Evolutionary conservation across 345 rosid species (phyloP).

Genomic region (Ceriops tagal): DNA sequence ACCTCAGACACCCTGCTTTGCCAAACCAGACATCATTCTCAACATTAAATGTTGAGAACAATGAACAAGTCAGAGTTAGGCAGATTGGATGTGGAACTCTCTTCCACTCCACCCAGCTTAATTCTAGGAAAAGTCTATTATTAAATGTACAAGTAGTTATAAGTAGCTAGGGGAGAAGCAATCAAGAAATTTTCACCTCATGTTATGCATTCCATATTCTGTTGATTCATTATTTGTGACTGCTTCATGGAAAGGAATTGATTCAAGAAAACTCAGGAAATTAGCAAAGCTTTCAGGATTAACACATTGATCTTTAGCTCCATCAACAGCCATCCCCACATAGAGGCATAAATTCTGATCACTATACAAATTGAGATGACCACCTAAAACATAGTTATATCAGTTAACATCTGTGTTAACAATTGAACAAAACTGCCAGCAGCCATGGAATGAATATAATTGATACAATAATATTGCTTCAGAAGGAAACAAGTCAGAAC

Average conservation of each 20-base stretch:
- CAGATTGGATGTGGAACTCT: not conserved
- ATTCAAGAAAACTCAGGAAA: conserved; percentile 80
- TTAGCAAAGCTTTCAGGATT: conserved; percentile 67
- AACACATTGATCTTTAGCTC: conserved; percentile 60
- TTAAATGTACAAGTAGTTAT: conserved; percentile 4
- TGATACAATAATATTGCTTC: too few relatives aligned
- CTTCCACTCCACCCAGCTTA: not conserved
- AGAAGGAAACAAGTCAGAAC: not conserved
- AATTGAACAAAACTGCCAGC: too few relatives aligned
- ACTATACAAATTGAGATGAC: conserved; percentile 37
- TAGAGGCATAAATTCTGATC: conserved; percentile 53
- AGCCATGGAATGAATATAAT: too few relatives aligned
- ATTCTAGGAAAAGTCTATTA: not conserved
- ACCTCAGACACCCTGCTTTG: not conserved
- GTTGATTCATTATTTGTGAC: conserved; percentile 58
- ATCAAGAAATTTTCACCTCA: conserved; percentile 41
- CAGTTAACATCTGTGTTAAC: not conserved
- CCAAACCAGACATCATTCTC: not conserved
- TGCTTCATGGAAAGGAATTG: conserved; percentile 67
- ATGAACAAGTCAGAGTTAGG: not conserved
- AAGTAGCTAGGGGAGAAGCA: not conserved
- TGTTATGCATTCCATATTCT: conserved; percentile 50
- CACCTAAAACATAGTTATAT: conserved; percentile 33
- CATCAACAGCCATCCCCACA: conserved; percentile 47
- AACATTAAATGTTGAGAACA: not conserved